Percentiles rank a stretch among this genome's conserved stretches.
phyloP scores from a whole-genome alignment of 208 protist species.

The Wallacemonas sp. region DNA sequence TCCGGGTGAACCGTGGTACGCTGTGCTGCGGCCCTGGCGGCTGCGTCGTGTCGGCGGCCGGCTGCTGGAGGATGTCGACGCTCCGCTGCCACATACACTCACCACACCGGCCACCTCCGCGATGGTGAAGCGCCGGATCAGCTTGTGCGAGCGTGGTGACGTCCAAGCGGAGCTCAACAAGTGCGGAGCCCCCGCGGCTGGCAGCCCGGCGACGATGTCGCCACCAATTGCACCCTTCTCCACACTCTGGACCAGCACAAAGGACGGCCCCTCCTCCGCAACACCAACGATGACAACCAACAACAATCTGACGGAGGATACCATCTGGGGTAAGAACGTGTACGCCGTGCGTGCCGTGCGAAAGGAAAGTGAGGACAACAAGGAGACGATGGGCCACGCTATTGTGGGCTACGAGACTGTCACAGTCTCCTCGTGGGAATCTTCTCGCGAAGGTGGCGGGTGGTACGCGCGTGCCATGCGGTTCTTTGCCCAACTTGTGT shows the following conservation, averaged over 20 bases:
- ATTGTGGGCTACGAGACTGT: no score
- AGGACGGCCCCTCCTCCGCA: no score
- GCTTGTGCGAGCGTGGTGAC: neutral
- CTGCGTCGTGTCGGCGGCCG: constrained; percentile 18
- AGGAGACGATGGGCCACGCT: neutral
- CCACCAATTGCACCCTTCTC: constrained; percentile 40
- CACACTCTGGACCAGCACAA: neutral
- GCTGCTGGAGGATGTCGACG: constrained; percentile 1
- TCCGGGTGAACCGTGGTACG: constrained; percentile 34
- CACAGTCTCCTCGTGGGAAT: no score
- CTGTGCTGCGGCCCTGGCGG: constrained; percentile 9
- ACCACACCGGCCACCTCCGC: neutral
- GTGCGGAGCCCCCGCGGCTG: constrained; percentile 13
- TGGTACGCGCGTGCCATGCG: no score
- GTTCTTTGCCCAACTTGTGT: no score
- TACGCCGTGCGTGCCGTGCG: constrained; percentile 2
- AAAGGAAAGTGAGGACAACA: no score
- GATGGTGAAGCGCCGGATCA: neutral
- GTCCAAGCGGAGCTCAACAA: neutral
- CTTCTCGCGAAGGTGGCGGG: no score
- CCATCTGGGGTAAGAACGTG: constrained; percentile 3
- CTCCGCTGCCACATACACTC: neutral
- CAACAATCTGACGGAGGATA: no score
- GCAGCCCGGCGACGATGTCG: neutral
- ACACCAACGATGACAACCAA: neutral